Percentiles rank a stretch among this genome's conserved stretches.
Evolutionary conservation across 2,329 filamentous ascomycete genomes (phyloP).

Genomic region (Hysterium pulicare): DNA sequence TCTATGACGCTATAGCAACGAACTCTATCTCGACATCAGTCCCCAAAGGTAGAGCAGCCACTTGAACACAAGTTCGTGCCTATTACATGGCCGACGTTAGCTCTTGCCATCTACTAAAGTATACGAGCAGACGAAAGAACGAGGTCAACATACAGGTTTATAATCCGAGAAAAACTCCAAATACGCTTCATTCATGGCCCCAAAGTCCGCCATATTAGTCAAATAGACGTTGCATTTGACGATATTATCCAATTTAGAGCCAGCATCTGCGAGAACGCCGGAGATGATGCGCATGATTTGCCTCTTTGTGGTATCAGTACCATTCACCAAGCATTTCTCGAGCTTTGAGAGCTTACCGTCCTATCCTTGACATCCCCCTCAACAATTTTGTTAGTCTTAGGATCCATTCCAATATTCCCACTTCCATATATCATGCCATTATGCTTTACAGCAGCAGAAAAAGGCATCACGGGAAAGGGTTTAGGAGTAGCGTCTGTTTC

Average conservation of each 20-base stretch:
- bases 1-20: conserved; percentile 26
- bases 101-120: too few relatives aligned
- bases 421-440: conserved; percentile 71
- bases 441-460: conserved; percentile 38
- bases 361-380: conserved; percentile 56
- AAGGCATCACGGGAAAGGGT: conserved; percentile 48
- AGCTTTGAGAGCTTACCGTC: conserved; percentile 40
- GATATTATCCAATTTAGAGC: conserved; percentile 57
- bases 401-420: conserved; percentile 58
- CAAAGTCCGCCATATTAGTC: conserved; percentile 63
- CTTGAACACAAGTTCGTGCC: conserved; percentile 47
- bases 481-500: conserved; percentile 6
- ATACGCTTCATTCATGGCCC: conserved; percentile 56
- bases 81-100: too few relatives aligned
- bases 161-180: conserved; percentile 47
- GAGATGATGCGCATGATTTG: conserved; percentile 6
- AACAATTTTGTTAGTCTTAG: conserved; percentile 52
- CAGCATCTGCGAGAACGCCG: conserved; percentile 58
- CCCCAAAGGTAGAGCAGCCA: conserved; percentile 48
- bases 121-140: too few relatives aligned
- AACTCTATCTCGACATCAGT: conserved; percentile 52
- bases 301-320: background rate
- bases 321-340: background rate
- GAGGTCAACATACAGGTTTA: conserved; percentile 45
- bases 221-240: conserved; percentile 68